Evolutionary conservation across 805 yeast species (phyloP).

Genomic region (Yarrowia divulgata): DNA sequence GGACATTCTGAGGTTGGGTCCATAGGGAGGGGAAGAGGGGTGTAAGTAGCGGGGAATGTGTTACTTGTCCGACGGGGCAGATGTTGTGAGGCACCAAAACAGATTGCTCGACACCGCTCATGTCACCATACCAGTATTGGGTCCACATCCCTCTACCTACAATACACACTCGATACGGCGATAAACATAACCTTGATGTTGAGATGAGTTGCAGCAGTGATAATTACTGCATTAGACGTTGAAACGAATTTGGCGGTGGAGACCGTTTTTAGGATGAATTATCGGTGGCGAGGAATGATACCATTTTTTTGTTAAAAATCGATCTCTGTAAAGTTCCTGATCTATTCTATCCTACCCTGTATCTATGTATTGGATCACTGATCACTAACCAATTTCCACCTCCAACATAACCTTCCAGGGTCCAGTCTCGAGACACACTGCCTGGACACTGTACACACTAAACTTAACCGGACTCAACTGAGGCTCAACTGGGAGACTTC

Average conservation of each 20-base stretch:
- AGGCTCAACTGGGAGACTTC: background rate
- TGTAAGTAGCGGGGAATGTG: background rate
- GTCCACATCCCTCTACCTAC: too few relatives aligned
- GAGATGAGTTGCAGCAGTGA: background rate
- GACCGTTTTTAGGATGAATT: too few relatives aligned
- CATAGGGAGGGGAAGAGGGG: conserved; percentile 13
- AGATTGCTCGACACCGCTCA: too few relatives aligned
- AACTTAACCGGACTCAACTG: background rate
- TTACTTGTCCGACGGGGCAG: too few relatives aligned
- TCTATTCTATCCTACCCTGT: background rate
- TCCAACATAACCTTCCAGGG: conserved; percentile 1
- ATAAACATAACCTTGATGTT: conserved; percentile 26
- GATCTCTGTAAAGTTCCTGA: too few relatives aligned
- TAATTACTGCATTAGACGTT: background rate
- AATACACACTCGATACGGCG: background rate
- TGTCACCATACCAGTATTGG: too few relatives aligned
- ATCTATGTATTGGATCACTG: too few relatives aligned
- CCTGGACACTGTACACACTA: conserved; percentile 16
- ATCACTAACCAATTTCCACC: background rate
- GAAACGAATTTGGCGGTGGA: too few relatives aligned
- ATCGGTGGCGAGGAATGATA: too few relatives aligned
- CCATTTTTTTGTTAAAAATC: too few relatives aligned
- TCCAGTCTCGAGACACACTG: conserved; percentile 3
- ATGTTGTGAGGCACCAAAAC: too few relatives aligned
- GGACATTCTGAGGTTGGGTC: conserved; percentile 4